Conservation (phyloP, 495 filamentous ascomycete species). For the Tetracladium marchalianum region DNA sequence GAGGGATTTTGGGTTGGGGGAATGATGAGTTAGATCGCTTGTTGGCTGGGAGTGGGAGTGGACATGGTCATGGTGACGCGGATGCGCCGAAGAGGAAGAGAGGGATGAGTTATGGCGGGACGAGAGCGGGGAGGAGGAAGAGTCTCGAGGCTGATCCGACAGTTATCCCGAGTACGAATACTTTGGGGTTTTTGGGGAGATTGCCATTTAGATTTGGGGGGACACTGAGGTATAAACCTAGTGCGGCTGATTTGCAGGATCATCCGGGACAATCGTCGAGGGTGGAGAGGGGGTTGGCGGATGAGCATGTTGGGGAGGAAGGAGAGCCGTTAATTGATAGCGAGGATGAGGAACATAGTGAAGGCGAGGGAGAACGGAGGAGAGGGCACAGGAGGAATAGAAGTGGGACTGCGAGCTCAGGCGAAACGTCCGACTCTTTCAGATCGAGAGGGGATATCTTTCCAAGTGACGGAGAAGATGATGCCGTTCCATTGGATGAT, state of each 20-base stretch:
- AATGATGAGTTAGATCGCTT: conserved; percentile 85
- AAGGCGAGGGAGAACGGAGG: conserved; percentile 15
- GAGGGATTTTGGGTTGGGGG: conserved; percentile 34
- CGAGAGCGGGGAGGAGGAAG: conserved; percentile 46
- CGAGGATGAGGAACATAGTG: conserved; percentile 37
- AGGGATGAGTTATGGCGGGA: conserved; percentile 80
- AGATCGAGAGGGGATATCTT: conserved; percentile 92
- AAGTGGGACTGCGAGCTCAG: conserved; percentile 74
- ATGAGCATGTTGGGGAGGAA: conserved; percentile 27
- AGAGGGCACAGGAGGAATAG: conserved; percentile 43
- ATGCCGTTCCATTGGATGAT: conserved; percentile 87
- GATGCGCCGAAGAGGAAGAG: conserved; percentile 65
- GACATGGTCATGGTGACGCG: conserved; percentile 32
- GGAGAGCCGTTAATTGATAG: conserved; percentile 58
- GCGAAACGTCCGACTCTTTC: conserved; percentile 75
- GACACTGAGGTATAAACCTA: conserved; percentile 77
- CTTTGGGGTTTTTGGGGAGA: conserved; percentile 75
- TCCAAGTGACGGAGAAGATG: conserved; percentile 84
- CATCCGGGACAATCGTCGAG: conserved; percentile 49
- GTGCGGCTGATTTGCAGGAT: conserved; percentile 83
- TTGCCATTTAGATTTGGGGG: conserved; percentile 82
- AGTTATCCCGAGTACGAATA: conserved; percentile 77
- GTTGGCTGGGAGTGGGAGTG: conserved; percentile 60
- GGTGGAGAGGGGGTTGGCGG: conserved; percentile 33
- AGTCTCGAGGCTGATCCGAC: conserved; percentile 69